Percentiles rank a stretch among this genome's conserved stretches.
Evolutionary conservation across 2,329 filamentous ascomycete genomes (phyloP).

Genomic region (Pseudogymnoascus sp.): DNA sequence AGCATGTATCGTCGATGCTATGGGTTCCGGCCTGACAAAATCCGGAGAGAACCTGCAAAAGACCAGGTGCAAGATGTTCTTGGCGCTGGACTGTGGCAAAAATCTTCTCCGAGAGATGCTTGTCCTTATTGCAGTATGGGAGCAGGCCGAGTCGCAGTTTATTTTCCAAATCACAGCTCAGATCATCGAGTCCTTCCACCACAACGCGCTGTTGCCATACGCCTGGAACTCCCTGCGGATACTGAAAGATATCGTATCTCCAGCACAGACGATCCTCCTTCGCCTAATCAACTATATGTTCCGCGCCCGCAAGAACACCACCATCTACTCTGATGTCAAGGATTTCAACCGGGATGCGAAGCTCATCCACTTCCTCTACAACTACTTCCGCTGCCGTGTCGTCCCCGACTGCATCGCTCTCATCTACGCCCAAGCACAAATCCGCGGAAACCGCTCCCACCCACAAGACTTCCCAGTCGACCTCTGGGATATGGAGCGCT

Average conservation of each 20-base stretch:
- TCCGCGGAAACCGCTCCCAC: slow-evolving; percentile 66
- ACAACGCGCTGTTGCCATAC: slow-evolving; percentile 82
- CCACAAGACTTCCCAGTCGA: slow-evolving; percentile 89
- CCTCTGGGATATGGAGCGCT: slow-evolving; percentile 94
- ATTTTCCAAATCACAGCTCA: slow-evolving; percentile 97
- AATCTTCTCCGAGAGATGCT: slow-evolving; percentile 84
- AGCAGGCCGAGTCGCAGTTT: slow-evolving; percentile 83
- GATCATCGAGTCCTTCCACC: slow-evolving; percentile 87
- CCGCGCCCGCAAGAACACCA: slow-evolving; percentile 45
- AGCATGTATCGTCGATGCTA: slow-evolving; percentile 81
- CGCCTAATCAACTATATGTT: slow-evolving; percentile 88
- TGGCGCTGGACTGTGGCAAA: slow-evolving; percentile 83
- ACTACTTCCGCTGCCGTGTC: slow-evolving; percentile 83
- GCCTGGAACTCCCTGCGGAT: slow-evolving; percentile 88
- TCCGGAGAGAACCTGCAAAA: slow-evolving; percentile 80
- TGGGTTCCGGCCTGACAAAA: slow-evolving; percentile 59
- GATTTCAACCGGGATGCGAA: slow-evolving; percentile 51
- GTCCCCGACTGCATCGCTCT: slow-evolving; percentile 92
- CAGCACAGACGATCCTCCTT: slow-evolving; percentile 86
- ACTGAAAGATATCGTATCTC: slow-evolving; percentile 91
- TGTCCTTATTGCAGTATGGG: slow-evolving; percentile 96
- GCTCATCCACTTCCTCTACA: slow-evolving; percentile 82
- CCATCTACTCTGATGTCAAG: slow-evolving; percentile 40
- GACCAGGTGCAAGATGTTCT: slow-evolving; percentile 78
- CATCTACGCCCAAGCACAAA: slow-evolving; percentile 88